Percentiles rank a stretch among this genome's conserved stretches.
Conservation (phyloP, 23 red algal genomes). For the Cyanidiococcus yangmingshanensis region DNA sequence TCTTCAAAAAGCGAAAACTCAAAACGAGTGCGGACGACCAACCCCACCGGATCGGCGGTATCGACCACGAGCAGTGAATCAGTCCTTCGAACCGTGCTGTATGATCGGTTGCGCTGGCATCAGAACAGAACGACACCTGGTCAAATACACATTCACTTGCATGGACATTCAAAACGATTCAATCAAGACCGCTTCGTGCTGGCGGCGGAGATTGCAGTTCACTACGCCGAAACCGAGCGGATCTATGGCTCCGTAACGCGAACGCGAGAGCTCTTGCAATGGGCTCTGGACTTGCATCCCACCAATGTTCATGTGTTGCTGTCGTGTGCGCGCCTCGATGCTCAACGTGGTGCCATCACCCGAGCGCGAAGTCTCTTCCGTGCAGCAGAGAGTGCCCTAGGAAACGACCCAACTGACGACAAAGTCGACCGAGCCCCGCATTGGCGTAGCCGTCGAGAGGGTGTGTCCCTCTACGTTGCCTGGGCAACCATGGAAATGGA, state of each 20-base stretch:
- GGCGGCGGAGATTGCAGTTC: not conserved
- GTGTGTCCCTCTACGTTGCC: constrained; percentile 41
- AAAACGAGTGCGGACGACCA: not conserved
- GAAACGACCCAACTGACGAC: constrained; percentile 17
- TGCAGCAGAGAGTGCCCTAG: constrained; percentile 31
- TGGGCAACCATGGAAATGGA: constrained; percentile 79
- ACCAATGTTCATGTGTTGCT: constrained; percentile 39
- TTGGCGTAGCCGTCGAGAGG: not conserved
- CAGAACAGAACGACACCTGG: not conserved
- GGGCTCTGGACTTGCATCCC: constrained; percentile 46
- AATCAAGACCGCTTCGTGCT: not conserved
- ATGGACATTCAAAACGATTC: not conserved
- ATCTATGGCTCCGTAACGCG: constrained; percentile 43
- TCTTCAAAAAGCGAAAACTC: not conserved
- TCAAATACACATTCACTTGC: not conserved
- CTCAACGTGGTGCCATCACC: constrained; percentile 30
- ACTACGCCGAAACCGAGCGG: constrained; percentile 62
- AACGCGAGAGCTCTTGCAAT: constrained; percentile 49
- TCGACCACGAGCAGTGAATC: not conserved
- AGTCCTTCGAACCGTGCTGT: not conserved
- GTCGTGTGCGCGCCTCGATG: constrained; percentile 54
- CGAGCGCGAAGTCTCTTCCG: constrained; percentile 46
- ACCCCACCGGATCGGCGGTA: not conserved
- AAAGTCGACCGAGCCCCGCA: not conserved
- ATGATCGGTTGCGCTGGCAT: not conserved